phyloP scores from a whole-genome alignment of 345 rosid genomes.

The Limnanthes douglasii region DNA sequence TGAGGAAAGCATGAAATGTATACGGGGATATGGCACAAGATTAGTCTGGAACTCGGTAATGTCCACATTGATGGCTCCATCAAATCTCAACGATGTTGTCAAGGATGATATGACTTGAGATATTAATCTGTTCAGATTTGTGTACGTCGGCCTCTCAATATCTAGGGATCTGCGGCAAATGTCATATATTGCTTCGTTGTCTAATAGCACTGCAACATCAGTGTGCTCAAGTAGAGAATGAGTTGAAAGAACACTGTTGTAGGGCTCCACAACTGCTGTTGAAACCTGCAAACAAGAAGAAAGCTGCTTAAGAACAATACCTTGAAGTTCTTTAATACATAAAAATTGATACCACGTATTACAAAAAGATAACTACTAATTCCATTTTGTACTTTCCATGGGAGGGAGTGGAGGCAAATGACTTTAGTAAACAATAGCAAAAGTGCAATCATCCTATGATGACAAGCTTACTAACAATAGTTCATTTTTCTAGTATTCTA shows the following conservation, averaged over 20 bases:
- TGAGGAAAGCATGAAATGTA: slow-evolving; percentile 60
- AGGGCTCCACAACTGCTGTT: slow-evolving; percentile 56
- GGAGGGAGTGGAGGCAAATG: too few relatives aligned
- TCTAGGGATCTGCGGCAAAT: slow-evolving; percentile 46
- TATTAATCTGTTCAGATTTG: slow-evolving; percentile 52
- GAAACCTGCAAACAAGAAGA: slow-evolving; percentile 26
- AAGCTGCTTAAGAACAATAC: slow-evolving; percentile 11
- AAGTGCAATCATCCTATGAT: too few relatives aligned
- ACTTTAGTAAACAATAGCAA: too few relatives aligned
- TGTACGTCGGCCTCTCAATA: slow-evolving; percentile 58
- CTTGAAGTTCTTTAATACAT: too few relatives aligned
- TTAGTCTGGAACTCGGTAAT: slow-evolving; percentile 63
- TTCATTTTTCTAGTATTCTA: too few relatives aligned
- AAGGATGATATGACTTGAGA: slow-evolving; percentile 51
- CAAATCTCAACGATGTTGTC: slow-evolving; percentile 49
- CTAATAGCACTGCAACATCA: slow-evolving; percentile 57
- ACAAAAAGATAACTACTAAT: too few relatives aligned
- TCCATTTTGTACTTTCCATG: too few relatives aligned
- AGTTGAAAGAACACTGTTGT: slow-evolving; percentile 55
- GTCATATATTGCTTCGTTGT: slow-evolving; percentile 58
- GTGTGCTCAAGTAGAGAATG: slow-evolving; percentile 60
- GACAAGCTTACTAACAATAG: too few relatives aligned
- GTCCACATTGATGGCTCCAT: slow-evolving; percentile 59
- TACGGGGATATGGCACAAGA: slow-evolving; percentile 58
- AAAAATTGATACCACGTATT: too few relatives aligned